These are phyloP conservation scores for Imleria badia DNA, from an alignment of 768 basidiomycete genomes.

Conservation along the genomic window DNA sequence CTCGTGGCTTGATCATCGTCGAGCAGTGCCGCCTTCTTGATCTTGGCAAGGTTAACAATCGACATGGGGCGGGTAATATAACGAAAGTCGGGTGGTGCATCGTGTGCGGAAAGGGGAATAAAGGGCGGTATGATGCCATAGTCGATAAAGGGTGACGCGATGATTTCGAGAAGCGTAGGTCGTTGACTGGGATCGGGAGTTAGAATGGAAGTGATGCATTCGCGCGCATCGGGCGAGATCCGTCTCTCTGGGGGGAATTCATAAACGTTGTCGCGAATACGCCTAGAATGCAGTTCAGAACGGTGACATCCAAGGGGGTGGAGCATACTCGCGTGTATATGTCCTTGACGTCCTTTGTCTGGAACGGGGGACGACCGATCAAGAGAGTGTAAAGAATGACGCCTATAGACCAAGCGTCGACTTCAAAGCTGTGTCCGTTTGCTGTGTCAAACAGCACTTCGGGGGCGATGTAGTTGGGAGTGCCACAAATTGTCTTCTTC, in stretches of 20 bases:
- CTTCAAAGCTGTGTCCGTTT: conserved; percentile 97
- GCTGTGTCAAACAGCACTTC: conserved; percentile 95
- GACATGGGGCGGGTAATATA: conserved; percentile 61
- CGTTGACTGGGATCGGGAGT: conserved; percentile 81
- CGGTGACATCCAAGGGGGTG: background rate
- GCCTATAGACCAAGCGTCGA: conserved; percentile 97
- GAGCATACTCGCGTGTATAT: conserved; percentile 78
- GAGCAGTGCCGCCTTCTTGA: conserved; percentile 60
- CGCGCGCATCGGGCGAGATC: conserved; percentile 69
- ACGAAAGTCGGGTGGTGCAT: conserved; percentile 72
- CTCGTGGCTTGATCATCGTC: conserved; percentile 57
- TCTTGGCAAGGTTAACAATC: conserved; percentile 64
- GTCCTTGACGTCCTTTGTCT: conserved; percentile 95
- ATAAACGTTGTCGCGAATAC: conserved; percentile 92
- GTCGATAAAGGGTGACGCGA: conserved; percentile 82
- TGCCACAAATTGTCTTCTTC: conserved; percentile 99
- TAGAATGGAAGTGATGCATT: conserved; percentile 81
- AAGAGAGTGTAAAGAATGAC: conserved; percentile 96
- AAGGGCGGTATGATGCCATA: conserved; percentile 76
- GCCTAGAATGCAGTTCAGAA: conserved; percentile 43
- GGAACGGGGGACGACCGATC: conserved; percentile 95
- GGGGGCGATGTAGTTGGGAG: conserved; percentile 98
- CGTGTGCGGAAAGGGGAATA: conserved; percentile 79
- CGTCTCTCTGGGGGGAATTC: conserved; percentile 80
- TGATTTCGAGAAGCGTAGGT: conserved; percentile 81